Evolutionary conservation across 805 yeast genomes (phyloP).

Genomic region (Kodamaea nitidulidarum): DNA sequence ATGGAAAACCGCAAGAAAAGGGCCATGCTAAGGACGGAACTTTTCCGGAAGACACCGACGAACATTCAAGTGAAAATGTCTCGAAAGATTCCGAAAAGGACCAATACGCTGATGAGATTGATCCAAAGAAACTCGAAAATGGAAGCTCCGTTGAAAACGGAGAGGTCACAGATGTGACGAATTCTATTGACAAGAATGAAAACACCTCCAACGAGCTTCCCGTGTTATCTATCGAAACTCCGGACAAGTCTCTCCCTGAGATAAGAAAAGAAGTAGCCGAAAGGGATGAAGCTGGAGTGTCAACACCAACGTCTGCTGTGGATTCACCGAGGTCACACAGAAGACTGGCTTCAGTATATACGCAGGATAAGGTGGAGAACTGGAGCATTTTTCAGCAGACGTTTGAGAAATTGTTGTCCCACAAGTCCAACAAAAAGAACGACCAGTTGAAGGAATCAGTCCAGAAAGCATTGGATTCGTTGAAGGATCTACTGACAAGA

Average conservation of each 20-base stretch:
- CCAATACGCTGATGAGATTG: neutral
- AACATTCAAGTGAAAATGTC: too few relatives aligned
- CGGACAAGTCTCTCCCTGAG: neutral
- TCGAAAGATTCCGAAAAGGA: too few relatives aligned
- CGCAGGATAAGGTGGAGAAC: conserved; percentile 18
- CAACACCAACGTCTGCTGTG: neutral
- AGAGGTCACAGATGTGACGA: too few relatives aligned
- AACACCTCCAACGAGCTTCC: neutral
- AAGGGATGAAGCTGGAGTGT: neutral
- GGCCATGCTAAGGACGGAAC: too few relatives aligned
- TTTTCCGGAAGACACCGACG: too few relatives aligned
- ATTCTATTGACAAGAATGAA: neutral
- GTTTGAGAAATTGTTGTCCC: conserved; percentile 50
- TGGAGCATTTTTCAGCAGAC: conserved; percentile 45
- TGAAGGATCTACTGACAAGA: conserved; percentile 36
- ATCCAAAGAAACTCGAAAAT: neutral
- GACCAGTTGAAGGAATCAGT: conserved; percentile 34
- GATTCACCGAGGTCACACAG: neutral
- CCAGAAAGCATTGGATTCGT: conserved; percentile 40
- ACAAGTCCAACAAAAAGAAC: conserved; percentile 60
- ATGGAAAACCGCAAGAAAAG: neutral
- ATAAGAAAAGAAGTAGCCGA: neutral
- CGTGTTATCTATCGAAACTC: neutral
- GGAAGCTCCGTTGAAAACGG: neutral
- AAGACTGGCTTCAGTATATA: conserved; percentile 4